Percentiles rank a stretch among this genome's conserved stretches.
These are phyloP conservation scores for Colletotrichum navitas DNA, from an alignment of 2,329 filamentous ascomycete genomes.

Conservation along the genomic window DNA sequence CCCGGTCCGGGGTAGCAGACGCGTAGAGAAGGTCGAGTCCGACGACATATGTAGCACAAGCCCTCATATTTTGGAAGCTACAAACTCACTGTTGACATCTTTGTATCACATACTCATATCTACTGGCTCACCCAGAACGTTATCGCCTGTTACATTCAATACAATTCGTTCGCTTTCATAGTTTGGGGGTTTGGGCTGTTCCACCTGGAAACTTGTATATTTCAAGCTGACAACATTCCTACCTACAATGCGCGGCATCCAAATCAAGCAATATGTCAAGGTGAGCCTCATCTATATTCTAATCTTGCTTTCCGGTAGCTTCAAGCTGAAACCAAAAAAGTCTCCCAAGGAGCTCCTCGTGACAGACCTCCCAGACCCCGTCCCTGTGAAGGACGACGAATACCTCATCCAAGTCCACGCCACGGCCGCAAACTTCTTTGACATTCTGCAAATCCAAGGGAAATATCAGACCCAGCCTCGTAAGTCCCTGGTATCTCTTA, in stretches of 20 bases:
- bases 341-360: constrained; percentile 84
- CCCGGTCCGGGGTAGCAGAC: constrained; percentile 33
- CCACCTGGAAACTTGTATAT: neutral
- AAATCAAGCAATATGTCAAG: constrained; percentile 81
- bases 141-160: neutral
- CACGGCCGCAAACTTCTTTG: constrained; percentile 95
- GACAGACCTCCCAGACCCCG: constrained; percentile 79
- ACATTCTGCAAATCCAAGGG: constrained; percentile 92
- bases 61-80: neutral
- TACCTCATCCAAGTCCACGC: constrained; percentile 92
- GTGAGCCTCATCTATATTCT: constrained; percentile 54
- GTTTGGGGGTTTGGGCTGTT: neutral
- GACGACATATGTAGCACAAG: constrained; percentile 13
- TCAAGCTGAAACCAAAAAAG: constrained; percentile 55
- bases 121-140: neutral
- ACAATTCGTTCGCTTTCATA: neutral
- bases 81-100: neutral
- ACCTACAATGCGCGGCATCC: constrained; percentile 79
- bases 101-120: neutral
- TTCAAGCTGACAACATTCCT: constrained; percentile 12
- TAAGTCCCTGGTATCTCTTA: constrained; percentile 48
- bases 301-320: constrained; percentile 6
- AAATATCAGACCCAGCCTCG: constrained; percentile 94
- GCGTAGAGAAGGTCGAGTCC: constrained; percentile 25
- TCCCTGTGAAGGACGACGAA: constrained; percentile 76